phyloP scores from a whole-genome alignment of 768 basidiomycete genomes.

The Naganishia antarctica region DNA sequence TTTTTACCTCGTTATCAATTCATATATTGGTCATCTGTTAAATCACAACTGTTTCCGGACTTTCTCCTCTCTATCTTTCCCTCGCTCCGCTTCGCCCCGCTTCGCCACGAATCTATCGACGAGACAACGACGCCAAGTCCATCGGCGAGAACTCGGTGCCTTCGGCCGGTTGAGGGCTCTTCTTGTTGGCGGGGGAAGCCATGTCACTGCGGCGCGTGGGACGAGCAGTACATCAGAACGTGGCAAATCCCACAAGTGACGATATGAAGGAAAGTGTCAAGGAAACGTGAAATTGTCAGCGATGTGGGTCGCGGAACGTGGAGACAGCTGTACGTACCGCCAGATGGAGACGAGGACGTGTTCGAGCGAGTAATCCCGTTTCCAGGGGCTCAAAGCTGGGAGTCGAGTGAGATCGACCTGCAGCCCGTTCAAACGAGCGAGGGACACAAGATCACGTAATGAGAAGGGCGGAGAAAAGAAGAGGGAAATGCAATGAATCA shows the following conservation, averaged over 20 bases:
- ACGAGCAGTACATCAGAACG: too few species aligned
- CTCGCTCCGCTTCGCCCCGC: too few species aligned
- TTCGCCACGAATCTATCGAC: too few species aligned
- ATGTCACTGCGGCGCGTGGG: conserved; percentile 66
- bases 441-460: neutral
- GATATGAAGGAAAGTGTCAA: neutral
- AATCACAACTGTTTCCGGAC: too few species aligned
- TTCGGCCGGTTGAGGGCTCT: conserved; percentile 90
- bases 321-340: conserved; percentile 57
- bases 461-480: neutral
- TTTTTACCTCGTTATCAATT: too few species aligned
- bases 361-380: conserved; percentile 71
- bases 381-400: conserved; percentile 70
- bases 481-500: neutral
- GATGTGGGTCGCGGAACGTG: neutral
- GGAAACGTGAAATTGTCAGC: neutral
- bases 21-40: too few species aligned
- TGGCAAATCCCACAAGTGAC: neutral
- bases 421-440: conserved; percentile 1
- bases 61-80: too few species aligned
- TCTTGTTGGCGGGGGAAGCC: conserved; percentile 84
- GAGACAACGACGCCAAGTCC: conserved; percentile 39
- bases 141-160: conserved; percentile 54
- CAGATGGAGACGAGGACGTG: conserved; percentile 86
- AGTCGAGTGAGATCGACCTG: conserved; percentile 70